Evolutionary conservation across 2,329 filamentous ascomycete genomes (phyloP).

Genomic region (Colletotrichum sansevieriae): DNA sequence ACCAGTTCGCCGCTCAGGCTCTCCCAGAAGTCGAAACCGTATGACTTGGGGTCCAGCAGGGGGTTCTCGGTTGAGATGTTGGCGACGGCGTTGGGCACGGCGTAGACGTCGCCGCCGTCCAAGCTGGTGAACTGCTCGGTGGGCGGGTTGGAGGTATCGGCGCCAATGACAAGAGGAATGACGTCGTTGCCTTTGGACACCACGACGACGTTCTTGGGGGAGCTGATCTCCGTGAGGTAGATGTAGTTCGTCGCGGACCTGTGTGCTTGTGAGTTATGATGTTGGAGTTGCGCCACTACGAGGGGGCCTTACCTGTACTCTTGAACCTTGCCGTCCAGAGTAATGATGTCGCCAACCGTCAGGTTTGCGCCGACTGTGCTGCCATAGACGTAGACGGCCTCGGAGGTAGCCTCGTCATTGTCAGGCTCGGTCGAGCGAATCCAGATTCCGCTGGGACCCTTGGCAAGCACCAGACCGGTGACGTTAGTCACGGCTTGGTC

Average conservation of each 20-base stretch:
- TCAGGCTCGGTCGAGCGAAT: conserved; percentile 72
- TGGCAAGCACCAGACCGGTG: conserved; percentile 74
- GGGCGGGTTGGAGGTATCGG: conserved; percentile 68
- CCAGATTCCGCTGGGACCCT: conserved; percentile 72
- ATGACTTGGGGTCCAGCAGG: conserved; percentile 68
- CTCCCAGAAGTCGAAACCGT: conserved; percentile 82
- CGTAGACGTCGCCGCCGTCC: conserved; percentile 75
- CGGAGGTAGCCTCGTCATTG: conserved; percentile 68
- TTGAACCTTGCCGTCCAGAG: conserved; percentile 69
- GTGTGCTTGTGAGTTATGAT: conserved; percentile 43
- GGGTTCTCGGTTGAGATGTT: conserved; percentile 72
- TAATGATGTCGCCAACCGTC: conserved; percentile 73
- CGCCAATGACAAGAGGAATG: conserved; percentile 71
- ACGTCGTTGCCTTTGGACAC: conserved; percentile 67
- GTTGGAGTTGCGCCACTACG: not conserved
- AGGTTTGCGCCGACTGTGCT: conserved; percentile 63
- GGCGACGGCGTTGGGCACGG: conserved; percentile 71
- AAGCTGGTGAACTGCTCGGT: conserved; percentile 71
- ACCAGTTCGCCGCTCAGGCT: conserved; percentile 76
- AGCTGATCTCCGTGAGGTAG: conserved; percentile 73
- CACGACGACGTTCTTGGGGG: conserved; percentile 65
- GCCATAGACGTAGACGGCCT: conserved; percentile 75
- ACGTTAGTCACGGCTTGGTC: conserved; percentile 70
- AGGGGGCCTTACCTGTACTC: conserved; percentile 63
- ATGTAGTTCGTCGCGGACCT: conserved; percentile 68